phyloP scores from a whole-genome alignment of 2,329 filamentous ascomycete species.

The Penicillium sp. region DNA sequence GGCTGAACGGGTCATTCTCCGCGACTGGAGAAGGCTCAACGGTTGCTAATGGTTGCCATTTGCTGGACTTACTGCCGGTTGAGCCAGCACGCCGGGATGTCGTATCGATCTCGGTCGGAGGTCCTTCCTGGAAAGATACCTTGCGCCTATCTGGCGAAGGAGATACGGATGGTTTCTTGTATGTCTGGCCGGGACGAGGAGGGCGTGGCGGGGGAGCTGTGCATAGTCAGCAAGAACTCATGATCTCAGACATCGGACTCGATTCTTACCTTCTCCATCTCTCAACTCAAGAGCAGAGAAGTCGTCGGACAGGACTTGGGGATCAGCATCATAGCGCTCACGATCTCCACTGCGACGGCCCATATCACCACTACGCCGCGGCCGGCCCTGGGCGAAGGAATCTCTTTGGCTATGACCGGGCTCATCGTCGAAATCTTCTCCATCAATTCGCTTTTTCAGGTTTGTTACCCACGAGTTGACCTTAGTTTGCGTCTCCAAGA shows the following conservation, averaged over 20 bases:
- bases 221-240: constrained; percentile 6
- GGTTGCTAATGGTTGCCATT: constrained; percentile 91
- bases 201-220: constrained; percentile 55
- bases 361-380: constrained; percentile 59
- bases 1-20: constrained; percentile 93
- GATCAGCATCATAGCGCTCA: constrained; percentile 90
- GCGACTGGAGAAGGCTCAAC: constrained; percentile 79
- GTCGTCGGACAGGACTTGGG: constrained; percentile 82
- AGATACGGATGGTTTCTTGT: constrained; percentile 70
- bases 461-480: constrained; percentile 91
- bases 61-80: constrained; percentile 68
- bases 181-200: constrained; percentile 66
- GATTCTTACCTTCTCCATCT: constrained; percentile 54
- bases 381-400: constrained; percentile 44
- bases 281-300: constrained; percentile 66
- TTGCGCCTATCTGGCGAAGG: constrained; percentile 52
- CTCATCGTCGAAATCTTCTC: constrained; percentile 61
- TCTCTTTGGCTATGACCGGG: constrained; percentile 30
- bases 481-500: constrained; percentile 86
- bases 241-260: background rate
- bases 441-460: constrained; percentile 89
- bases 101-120: constrained; percentile 74
- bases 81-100: constrained; percentile 51
- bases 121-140: constrained; percentile 58
- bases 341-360: constrained; percentile 77